Base-by-base conservation (phyloP, 306 rosid species). In the Cucumis hystrix region DNA sequence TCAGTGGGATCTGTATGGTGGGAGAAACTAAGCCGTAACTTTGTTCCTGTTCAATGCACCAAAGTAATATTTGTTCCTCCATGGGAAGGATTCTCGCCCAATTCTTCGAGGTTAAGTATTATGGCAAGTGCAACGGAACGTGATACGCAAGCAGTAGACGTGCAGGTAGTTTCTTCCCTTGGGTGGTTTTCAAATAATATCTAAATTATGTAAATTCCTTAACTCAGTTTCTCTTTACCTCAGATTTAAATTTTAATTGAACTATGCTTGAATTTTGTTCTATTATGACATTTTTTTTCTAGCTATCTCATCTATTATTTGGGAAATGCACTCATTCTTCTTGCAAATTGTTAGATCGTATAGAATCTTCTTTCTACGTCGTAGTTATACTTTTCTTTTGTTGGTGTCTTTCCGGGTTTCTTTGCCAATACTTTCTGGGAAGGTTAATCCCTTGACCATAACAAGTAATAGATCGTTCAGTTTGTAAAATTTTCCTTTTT, bases 11-110 rank as follows among this genome's bases (percentile, higher is more conserved):
- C 97, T 63, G 90, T 90, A 37, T 95, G 96, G 95, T 95, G 97
- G 97, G 98, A 95, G 90, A 95, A 92, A 85, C 78, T 95, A 77
- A 95, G 91, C 88, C 87, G 96, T 57, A 90, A 87, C 83, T 83
- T 88, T 71, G 87, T 87, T 81, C 97, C 97, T 37, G 95, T 95
- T 77, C 98, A 90, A 76, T 95, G 97, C 85, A 95, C 98, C 61
- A 95, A 90, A 83, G 86, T 90, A 78, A 92, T 95, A 56, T 95
- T 95, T 82, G 92, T 95, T 80, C 97, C 96, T 67, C 98, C 98
- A 41, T 95, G 98, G 97, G 98, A 95, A 69, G 98, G 98, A 86
- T 92, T 95, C 85, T 95, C 97, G 14, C 96, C 98, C n/a, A 95
- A 92, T 84, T 85, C 96, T 83, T 88, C 96, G 66, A 89, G 97